Base-by-base conservation (phyloP, 1,284 basidiomycete species). In the Malassezia arunalokei region DNA sequence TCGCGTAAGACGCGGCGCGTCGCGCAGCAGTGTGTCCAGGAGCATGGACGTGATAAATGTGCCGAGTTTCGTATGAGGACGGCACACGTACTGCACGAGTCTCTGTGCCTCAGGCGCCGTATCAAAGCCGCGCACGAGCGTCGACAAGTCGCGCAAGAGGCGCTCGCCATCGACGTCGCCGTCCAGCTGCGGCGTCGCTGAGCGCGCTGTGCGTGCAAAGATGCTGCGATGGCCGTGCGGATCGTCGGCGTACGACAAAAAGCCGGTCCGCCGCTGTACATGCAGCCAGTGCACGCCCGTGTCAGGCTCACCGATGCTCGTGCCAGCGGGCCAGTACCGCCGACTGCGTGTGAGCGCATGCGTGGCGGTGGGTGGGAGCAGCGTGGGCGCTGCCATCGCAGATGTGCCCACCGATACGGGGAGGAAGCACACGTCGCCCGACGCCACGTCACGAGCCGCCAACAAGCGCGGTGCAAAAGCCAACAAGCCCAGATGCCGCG, bases 401-500 rank as follows among this genome's bases (percentile, higher is more conserved):
- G 27, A 24, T 12, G 43, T 32, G 17, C n/a, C 9, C 20, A 59
- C 52, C 29, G 43, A 43, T 48, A 66, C 47, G 1, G 65, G 66
- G 33, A 67, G 51, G 30, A 54, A 51, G 9, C 59, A 61, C 14
- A 62, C 49, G 47, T 69, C 59, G 40, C 57, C 57, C 4, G 56
- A 60, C 47, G 62, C 58, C 39, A 72, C 54, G 41, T 62, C 68
- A 17, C 86, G 81, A 0, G 88, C 87, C 33, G 91, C 81, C 9
- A 98, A 78, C 70, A 91, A 91, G 41, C 94, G 78, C 3, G 94
- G 91, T 66, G 98, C 91, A 12, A 87, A 84, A 0, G 94, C 94
- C 33, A 98, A 77, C 2, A 86, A 86, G 94, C 94, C 98, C 28
- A 99, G 76, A 74, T 98, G 92, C 4, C 94, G 81, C 58, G 91